Base-by-base conservation (phyloP, 2,329 filamentous ascomycete species). In the Alternaria gaisen region DNA sequence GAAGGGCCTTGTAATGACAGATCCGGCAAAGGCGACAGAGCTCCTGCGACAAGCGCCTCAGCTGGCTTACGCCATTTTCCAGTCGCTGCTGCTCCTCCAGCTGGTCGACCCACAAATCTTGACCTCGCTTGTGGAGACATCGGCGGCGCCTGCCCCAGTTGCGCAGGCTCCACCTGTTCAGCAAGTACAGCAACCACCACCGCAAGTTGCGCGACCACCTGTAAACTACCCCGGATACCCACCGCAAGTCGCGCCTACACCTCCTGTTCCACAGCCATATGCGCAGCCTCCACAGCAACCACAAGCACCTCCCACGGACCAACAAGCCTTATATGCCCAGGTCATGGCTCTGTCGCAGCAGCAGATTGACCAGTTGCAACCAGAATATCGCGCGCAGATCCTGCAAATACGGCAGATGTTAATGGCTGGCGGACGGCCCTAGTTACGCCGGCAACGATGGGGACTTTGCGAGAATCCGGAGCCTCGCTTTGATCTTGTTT, bases 11-110 rank as follows among this genome's bases (percentile, higher is more conserved):
- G 92, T 92, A n/a, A 87, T 88, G 52, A 87, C 86, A 24, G 93
- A 98, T 70, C 93, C 94, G 2, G 85, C 86, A 20, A 91, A 93
- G 74, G 94, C 94, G 4, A 93, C 90, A 0, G 92, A 97, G 74
- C 88, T 98, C 41, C 87, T 99, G 42, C 86, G 90, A 64, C 91
- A 94, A 81, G 93, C 94, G 1, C 95, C 95, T 0, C 95, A 99
- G 80, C 88, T 99, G 44, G 89, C 92, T 5, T 98, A 97, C 73
- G 95, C 95, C 59, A 91, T 98, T 67, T 98, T 98, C 81, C 94
- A 98, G 80, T 91, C 94, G 24, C 86, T 98, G 10, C 87, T 98
- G 2, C 87, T 97, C 38, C 95, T 98, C 87, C 93, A 93, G 46
- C 88, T 98, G 10, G 93, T 98, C 57, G 94, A 95, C 59, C 91